Base-by-base conservation (phyloP, 495 filamentous ascomycete species). In the Neurospora sp. region DNA sequence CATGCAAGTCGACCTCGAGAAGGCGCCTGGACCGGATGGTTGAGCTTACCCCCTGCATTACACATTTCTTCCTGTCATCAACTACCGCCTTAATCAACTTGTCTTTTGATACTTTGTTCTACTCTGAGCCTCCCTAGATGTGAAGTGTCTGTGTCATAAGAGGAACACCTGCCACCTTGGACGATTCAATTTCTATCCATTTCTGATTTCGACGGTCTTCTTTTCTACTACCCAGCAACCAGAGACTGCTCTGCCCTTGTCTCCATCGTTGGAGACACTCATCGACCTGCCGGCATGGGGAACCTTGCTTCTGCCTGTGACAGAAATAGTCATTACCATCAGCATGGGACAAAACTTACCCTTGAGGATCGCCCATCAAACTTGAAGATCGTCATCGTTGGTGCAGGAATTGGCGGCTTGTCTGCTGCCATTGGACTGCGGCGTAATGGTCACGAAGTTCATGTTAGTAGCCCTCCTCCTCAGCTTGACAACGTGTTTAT, bases 371-470 rank as follows among this genome's bases (percentile, higher is more conserved):
- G 73, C 61, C 68, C 73, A 31, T 31, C 22, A 8, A 73, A 74
- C 38, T 70, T 84, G 53, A 76, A 74, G 16, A 76, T 88, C 69
- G 72, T 83, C 73, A 87, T 89, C 31, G 83, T 87, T n/a, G 88
- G 87, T 16, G 87, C 85, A 17, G 87, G 88, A 1, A 89, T 89
- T 27, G 86, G 86, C 14, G 87, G 88, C 8, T 75, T 89, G 38
- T 79, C 83, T 1, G 83, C 87, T 16, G 87, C 88, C 0, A 85
- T 89, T 74, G 86, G 82, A 9, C 75, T 90, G 14, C 81, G 86
- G 22, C 81, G 84, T 38, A 80, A 86, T 65, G 88, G 88, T 12
- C 88, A 89, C 74, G 61, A 82, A n/a, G 87, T 89, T 35, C 76
- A 83, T 61, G 83, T 88, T 65, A 70, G 79, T 73, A 10, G 9